Evolutionary conservation across 495 filamentous ascomycete species (phyloP).

Genomic region (Podospora bellae-mahoneyi): DNA sequence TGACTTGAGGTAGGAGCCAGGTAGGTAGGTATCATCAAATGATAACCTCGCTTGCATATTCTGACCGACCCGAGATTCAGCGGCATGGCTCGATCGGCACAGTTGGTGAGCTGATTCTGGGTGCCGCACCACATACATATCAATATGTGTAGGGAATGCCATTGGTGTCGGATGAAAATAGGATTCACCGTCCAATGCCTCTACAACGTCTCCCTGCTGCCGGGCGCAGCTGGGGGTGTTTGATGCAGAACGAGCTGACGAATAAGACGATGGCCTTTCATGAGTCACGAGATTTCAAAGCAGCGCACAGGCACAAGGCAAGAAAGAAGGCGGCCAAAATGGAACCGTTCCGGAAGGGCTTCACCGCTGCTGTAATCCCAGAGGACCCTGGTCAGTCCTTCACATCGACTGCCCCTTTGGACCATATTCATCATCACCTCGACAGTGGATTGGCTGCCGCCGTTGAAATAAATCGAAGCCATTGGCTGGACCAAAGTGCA

Average conservation of each 20-base stretch:
- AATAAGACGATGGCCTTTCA: background rate
- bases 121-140: background rate
- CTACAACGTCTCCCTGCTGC: background rate
- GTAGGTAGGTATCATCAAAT: background rate
- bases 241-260: background rate
- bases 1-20: background rate
- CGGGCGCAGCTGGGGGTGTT: background rate
- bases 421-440: background rate
- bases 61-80: background rate
- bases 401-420: background rate
- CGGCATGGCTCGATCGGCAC: background rate
- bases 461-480: background rate
- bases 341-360: constrained; percentile 2
- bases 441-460: background rate
- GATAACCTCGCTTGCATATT: background rate
- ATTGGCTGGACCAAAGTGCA: background rate
- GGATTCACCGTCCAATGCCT: background rate
- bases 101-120: background rate
- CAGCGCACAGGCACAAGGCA: constrained; percentile 2
- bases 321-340: constrained; percentile 14
- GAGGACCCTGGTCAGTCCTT: background rate
- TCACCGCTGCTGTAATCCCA: constrained; percentile 10
- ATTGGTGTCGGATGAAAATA: background rate
- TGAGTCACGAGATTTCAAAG: constrained; percentile 15
- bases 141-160: background rate